Conservation (phyloP, 306 rosid species). For the Trifolium subterraneum region DNA sequence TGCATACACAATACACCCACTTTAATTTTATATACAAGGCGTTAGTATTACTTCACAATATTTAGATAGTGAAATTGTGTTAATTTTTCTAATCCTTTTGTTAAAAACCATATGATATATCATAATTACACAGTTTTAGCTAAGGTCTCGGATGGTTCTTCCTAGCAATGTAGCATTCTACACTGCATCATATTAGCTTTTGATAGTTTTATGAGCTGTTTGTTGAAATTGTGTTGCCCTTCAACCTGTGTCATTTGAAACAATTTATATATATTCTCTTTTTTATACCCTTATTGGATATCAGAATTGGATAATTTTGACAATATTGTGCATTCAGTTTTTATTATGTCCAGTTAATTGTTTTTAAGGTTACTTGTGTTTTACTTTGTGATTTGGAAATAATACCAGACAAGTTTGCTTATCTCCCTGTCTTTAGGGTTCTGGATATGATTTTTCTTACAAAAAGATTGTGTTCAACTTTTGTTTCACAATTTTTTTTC, state of each 20-base stretch:
- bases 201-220: slow-evolving; percentile 9
- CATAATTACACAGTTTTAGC: not conserved
- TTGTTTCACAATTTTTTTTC: not conserved
- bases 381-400: slow-evolving; percentile 8
- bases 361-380: slow-evolving; percentile 9
- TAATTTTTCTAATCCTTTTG: slow-evolving; percentile 10
- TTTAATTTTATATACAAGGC: not conserved
- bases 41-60: not conserved
- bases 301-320: slow-evolving; percentile 4
- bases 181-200: not conserved
- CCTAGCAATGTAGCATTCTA: not conserved
- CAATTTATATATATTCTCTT: not conserved
- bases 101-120: not conserved
- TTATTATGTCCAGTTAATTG: not conserved
- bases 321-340: not conserved
- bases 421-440: not conserved
- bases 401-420: slow-evolving; percentile 8
- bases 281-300: not conserved
- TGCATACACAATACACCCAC: not conserved
- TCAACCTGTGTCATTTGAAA: not conserved
- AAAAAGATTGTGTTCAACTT: no score
- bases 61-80: slow-evolving; percentile 24
- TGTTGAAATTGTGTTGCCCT: slow-evolving; percentile 32
- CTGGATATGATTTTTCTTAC: not conserved
- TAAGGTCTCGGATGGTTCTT: not conserved